Percentiles rank a stretch among this genome's conserved stretches.
Evolutionary conservation across 2,329 filamentous ascomycete genomes (phyloP).

Genomic region (Ceratocystis ficicola): DNA sequence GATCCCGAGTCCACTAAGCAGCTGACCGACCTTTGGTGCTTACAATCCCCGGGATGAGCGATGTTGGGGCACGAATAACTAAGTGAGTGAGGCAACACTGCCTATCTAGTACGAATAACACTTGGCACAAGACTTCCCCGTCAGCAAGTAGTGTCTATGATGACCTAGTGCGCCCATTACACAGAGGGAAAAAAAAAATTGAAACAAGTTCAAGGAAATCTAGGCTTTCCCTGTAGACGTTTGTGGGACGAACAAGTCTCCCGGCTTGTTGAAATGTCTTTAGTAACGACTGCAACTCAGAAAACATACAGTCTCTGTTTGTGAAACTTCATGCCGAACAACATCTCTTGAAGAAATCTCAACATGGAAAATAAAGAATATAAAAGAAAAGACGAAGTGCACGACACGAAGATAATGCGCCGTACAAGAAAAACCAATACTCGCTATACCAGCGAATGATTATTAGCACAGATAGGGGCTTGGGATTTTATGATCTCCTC

Average conservation of each 20-base stretch:
- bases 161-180: too few relatives aligned
- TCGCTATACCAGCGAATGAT: too few relatives aligned
- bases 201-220: too few relatives aligned
- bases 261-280: neutral
- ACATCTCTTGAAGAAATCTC: neutral
- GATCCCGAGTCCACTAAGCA: neutral
- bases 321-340: conserved; percentile 1
- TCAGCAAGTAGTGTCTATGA: too few relatives aligned
- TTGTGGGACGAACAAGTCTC: too few relatives aligned
- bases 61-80: neutral
- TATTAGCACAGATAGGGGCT: too few relatives aligned
- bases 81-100: neutral
- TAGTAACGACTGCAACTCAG: neutral
- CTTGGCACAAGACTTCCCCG: too few relatives aligned
- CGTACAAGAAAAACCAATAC: too few relatives aligned
- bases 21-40: conserved; percentile 8
- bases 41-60: neutral
- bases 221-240: too few relatives aligned
- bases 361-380: neutral
- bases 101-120: too few relatives aligned
- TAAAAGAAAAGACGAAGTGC: neutral
- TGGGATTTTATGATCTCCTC: too few relatives aligned
- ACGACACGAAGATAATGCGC: neutral
- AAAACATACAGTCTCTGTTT: neutral
- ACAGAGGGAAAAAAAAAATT: too few relatives aligned